Base-by-base conservation (phyloP, 1,284 basidiomycete species). In the Rhodotorula mucilaginosa region DNA sequence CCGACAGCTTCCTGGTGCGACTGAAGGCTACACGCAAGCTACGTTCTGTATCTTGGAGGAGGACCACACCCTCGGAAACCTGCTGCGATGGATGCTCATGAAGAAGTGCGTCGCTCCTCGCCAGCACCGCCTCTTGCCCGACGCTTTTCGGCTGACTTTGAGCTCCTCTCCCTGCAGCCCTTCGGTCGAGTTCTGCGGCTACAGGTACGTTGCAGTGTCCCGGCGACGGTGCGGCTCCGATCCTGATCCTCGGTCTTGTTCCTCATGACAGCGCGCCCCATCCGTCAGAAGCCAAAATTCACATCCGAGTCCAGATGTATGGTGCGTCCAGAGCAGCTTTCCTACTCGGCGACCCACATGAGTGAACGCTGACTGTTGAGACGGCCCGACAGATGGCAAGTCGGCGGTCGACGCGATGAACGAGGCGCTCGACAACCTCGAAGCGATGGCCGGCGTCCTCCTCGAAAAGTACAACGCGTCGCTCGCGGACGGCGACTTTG, bases 181-280 rank as follows among this genome's bases (percentile, higher is more conserved):
- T n/a, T 93, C 93, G 78, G 96, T 98, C 69, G 93, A 97, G 83
- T 98, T 98, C 81, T 99, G 96, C 81, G 96, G 96, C 47, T 99
- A 99, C 85, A 93, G 90, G 92, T 90, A 76, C 83, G 84, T 66
- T 16, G 13, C 21, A 47, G 31, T 29, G 31, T 23, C 23, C 44
- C 31, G 46, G 60, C 48, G 57, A 47, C n/a, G 26, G n/a, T 39
- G 15, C 47, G 3, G 23, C 44, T 23, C 10, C 39, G 2, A 10
- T 0, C 2, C 62, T 62, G 34, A 54, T 18, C 13, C 21, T 51
- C 34, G 2, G 6, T 15, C 2, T 13, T n/a, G 18, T 23, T 39
- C 15, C 51, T 29, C 21, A 10, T 65, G 29, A 6, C 77, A 94
- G 92, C 78, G 91, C 88, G 51, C 96, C 96, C 2, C 95, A 98